phyloP scores from a whole-genome alignment of 73 alveolate genomes.

The Paramecium bursaria region DNA sequence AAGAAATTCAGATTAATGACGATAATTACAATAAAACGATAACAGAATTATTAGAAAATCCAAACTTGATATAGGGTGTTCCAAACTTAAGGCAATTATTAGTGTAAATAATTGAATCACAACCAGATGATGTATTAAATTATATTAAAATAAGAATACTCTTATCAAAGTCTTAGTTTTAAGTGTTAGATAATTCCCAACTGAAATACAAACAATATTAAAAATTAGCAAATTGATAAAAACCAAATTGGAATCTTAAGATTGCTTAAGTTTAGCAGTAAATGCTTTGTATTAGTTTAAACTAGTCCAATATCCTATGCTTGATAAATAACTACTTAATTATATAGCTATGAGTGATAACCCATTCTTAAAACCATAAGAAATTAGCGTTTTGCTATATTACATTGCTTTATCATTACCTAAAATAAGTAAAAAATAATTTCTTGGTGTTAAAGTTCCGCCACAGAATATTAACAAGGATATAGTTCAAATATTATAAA shows the following conservation, averaged over 20 bases:
- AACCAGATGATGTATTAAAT: too few species aligned
- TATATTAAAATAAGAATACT: constrained; percentile 14
- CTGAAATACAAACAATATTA: constrained; percentile 4
- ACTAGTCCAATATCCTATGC: constrained; percentile 21
- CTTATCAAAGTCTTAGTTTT: constrained; percentile 11
- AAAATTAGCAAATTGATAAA: constrained; percentile 15
- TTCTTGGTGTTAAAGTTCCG: neutral
- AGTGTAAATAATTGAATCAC: too few species aligned
- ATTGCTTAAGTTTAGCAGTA: constrained; percentile 10
- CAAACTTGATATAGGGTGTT: too few species aligned
- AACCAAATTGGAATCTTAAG: neutral
- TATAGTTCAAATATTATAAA: neutral
- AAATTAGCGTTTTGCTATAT: constrained; percentile 29
- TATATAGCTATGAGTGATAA: constrained; percentile 28
- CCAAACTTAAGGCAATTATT: too few species aligned
- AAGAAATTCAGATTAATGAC: too few species aligned
- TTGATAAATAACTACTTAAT: neutral
- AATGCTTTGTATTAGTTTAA: constrained; percentile 40
- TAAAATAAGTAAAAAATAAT: constrained; percentile 11
- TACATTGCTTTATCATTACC: constrained; percentile 33
- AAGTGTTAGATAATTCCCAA: constrained; percentile 31
- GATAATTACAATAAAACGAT: too few species aligned
- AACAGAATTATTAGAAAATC: too few species aligned
- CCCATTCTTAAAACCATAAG: constrained; percentile 22
- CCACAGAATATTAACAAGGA: neutral